phyloP scores from a whole-genome alignment of 495 filamentous ascomycete genomes.

The Letharia lupina region DNA sequence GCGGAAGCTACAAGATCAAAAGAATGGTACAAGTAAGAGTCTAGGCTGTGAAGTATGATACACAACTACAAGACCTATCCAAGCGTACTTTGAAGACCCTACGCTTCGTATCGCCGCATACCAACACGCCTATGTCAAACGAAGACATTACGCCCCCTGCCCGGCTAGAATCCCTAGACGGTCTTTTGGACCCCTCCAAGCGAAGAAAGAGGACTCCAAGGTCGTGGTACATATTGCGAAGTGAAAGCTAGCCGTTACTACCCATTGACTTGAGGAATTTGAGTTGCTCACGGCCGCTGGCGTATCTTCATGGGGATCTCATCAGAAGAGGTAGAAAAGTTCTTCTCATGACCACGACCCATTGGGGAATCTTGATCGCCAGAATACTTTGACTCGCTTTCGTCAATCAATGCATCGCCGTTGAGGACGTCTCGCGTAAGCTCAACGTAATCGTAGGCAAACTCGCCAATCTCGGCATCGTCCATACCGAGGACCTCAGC shows the following conservation, averaged over 20 bases:
- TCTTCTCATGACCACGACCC: conserved; percentile 22
- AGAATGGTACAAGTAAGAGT: not conserved
- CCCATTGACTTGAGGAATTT: not conserved
- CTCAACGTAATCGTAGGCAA: conserved; percentile 97
- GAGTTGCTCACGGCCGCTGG: not conserved
- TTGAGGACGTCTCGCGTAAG: conserved; percentile 75
- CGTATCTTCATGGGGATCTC: conserved; percentile 11
- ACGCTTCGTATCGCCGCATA: not conserved
- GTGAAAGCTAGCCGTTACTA: not conserved
- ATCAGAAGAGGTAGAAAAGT: conserved; percentile 18
- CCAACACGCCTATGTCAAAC: not conserved
- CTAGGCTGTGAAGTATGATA: not conserved
- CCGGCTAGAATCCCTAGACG: not conserved
- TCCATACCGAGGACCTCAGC: conserved; percentile 89
- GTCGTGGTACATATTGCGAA: not conserved
- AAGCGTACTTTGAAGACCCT: not conserved
- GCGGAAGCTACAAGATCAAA: not conserved
- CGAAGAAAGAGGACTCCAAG: not conserved
- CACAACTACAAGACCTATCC: not conserved
- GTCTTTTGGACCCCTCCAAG: not conserved
- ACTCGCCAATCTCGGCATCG: conserved; percentile 93
- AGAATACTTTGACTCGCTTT: conserved; percentile 23
- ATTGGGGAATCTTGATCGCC: conserved; percentile 22
- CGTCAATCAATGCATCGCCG: conserved; percentile 38
- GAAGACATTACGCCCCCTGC: not conserved